Evolutionary conservation across 805 yeast species (phyloP).

Genomic region (Clavispora vitiphila): DNA sequence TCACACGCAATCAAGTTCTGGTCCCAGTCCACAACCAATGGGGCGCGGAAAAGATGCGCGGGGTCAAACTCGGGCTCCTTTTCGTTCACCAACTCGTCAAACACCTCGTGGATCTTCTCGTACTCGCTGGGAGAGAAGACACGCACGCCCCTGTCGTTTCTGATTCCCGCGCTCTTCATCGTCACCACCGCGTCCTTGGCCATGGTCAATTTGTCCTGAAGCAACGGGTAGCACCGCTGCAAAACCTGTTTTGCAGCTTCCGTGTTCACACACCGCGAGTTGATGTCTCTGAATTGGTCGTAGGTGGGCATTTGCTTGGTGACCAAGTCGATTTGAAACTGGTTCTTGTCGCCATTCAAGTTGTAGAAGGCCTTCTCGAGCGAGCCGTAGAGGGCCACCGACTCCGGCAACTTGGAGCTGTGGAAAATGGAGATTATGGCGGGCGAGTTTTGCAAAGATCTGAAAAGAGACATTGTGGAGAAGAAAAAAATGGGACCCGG

Average conservation of each 20-base stretch:
- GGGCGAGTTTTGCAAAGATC: conserved; percentile 37
- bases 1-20: conserved; percentile 38
- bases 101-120: conserved; percentile 34
- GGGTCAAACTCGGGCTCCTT: conserved; percentile 26
- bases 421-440: conserved; percentile 40
- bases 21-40: conserved; percentile 44
- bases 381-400: conserved; percentile 24
- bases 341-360: conserved; percentile 25
- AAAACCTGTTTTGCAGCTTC: conserved; percentile 21
- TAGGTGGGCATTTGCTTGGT: conserved; percentile 38
- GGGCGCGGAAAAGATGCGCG: conserved; percentile 33
- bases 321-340: conserved; percentile 34
- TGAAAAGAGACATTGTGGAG: conserved; percentile 33
- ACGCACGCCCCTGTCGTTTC: conserved; percentile 21
- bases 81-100: conserved; percentile 19
- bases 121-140: conserved; percentile 36
- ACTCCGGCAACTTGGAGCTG: conserved; percentile 30
- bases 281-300: conserved; percentile 32
- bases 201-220: conserved; percentile 20
- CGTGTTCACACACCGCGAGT: conserved; percentile 23
- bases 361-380: conserved; percentile 28
- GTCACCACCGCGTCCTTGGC: conserved; percentile 19
- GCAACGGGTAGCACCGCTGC: conserved; percentile 33
- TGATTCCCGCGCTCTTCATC: conserved; percentile 16
- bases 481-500: neutral